phyloP scores from a whole-genome alignment of 805 yeast species.

The Komagataella kurtzmanii region DNA sequence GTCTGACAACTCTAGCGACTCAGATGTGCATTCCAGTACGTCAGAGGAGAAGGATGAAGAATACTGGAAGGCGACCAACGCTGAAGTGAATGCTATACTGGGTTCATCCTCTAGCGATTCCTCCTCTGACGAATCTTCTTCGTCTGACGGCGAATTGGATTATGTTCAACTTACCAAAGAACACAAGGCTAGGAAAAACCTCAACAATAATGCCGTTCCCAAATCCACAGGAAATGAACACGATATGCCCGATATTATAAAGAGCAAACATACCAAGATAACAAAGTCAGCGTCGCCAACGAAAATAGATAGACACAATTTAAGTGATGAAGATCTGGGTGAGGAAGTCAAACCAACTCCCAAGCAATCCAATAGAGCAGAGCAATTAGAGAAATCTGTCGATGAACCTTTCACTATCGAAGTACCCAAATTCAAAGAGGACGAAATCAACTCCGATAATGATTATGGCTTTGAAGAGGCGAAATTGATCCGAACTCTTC shows the following conservation, averaged over 20 bases:
- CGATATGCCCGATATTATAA: constrained; percentile 3
- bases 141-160: constrained; percentile 59
- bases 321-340: constrained; percentile 47
- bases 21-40: constrained; percentile 8
- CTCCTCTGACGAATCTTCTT: constrained; percentile 24
- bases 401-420: constrained; percentile 17
- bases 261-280: constrained; percentile 1
- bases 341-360: constrained; percentile 27
- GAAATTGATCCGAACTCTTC: constrained; percentile 24
- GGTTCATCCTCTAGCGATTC: constrained; percentile 17
- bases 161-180: constrained; percentile 62
- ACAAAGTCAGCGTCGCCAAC: constrained; percentile 1
- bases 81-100: constrained; percentile 12
- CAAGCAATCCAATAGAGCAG: constrained; percentile 3
- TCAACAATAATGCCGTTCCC: constrained; percentile 31
- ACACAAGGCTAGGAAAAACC: constrained; percentile 31
- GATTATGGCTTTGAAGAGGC: constrained; percentile 48
- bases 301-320: constrained; percentile 7
- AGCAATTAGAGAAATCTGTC: constrained; percentile 22
- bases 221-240: constrained; percentile 7
- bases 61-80: constrained; percentile 9
- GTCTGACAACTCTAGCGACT: constrained; percentile 12
- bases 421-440: constrained; percentile 38
- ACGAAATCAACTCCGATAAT: constrained; percentile 37
- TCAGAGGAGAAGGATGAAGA: constrained; percentile 12